Evolutionary conservation across 306 rosid genomes (phyloP).

Genomic region (Acacia crassicarpa): DNA sequence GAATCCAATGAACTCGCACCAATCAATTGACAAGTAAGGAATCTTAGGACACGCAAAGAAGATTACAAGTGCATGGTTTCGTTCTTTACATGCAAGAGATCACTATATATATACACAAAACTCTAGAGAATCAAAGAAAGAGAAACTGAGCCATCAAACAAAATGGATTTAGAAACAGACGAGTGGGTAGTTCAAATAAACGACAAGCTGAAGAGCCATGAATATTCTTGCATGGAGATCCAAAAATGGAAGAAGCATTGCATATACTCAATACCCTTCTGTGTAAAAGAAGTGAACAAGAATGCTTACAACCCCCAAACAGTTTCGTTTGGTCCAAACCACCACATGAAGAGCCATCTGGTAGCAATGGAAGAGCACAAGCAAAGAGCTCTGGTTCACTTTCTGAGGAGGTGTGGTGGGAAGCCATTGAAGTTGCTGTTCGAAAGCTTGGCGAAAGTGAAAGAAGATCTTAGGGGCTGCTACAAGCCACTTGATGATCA

Average conservation of each 20-base stretch:
- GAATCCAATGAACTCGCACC: background rate
- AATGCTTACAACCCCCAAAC: constrained; percentile 46
- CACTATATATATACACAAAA: background rate
- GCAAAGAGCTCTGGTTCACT: constrained; percentile 43
- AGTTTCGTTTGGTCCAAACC: constrained; percentile 69
- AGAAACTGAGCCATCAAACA: background rate
- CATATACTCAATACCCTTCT: constrained; percentile 46
- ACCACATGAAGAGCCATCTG: constrained; percentile 13
- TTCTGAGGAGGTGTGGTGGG: constrained; percentile 26
- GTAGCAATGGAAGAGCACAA: constrained; percentile 50
- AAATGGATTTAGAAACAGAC: constrained; percentile 23
- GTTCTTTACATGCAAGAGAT: background rate
- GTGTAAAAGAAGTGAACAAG: constrained; percentile 12
- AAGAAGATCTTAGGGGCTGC: constrained; percentile 36
- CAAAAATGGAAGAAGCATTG: constrained; percentile 47
- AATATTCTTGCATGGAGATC: constrained; percentile 20
- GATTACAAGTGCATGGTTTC: background rate
- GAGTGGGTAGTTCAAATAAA: constrained; percentile 38
- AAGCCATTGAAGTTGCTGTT: constrained; percentile 25
- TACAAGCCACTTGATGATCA: constrained; percentile 39
- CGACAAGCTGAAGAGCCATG: constrained; percentile 22
- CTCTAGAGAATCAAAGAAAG: background rate
- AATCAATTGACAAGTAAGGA: background rate
- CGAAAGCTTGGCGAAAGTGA: constrained; percentile 17
- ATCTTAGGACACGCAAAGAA: background rate